Evolutionary conservation across 805 yeast species (phyloP), one percentile per base, ranked within the genome.

Genomic region (Millerozyma acaciae): DNA sequence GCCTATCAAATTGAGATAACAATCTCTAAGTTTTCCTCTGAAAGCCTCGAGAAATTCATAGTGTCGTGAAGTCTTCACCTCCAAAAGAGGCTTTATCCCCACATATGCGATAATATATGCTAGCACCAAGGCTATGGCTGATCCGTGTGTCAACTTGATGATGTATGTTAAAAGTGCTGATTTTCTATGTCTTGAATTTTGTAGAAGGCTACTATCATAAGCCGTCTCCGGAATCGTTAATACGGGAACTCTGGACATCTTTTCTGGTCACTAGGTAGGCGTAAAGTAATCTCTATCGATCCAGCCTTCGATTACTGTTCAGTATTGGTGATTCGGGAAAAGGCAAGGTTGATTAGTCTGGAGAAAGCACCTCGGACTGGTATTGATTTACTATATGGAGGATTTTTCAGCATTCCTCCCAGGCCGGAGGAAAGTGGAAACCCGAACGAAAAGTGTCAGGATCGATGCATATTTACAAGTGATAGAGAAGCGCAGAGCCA

Each of bases 201-300:
- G 21, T 14, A 53, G 62, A 5, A 47, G 39, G 12, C 44, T 42
- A 3, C 63, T 52, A 33, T 66, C 65, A 40, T 54, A 66, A 1
- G 71, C 62, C 2, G 62, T 30, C 35, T 66, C 72, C 3, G 72
- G 70, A 2, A 66, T 62, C 3, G 70, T 61, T 18, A 65, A 47
- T 16, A 54, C 40, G 1, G 68, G 68, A 8, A 65, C 55, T 39
- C 17, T 21, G 6, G 42, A 30, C 42, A 40, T 42, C 4, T n/a
- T n/a, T n/a, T n/a, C n/a, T n/a, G n/a, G 4, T 32, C 12, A 13
- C 24, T 16, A 23, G 30, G 13, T 13, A n/a, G n/a, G 13, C 14
- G 12, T 9, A 23, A 5, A 13, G 14, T 14, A 21, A 21, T 21
- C 8, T 21, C 8, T 8, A 8, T 21, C 23, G 8, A n/a, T n/a